These are phyloP conservation scores for Lenwebbia sp. DNA, from an alignment of 345 rosid genomes.

Conservation along the genomic window DNA sequence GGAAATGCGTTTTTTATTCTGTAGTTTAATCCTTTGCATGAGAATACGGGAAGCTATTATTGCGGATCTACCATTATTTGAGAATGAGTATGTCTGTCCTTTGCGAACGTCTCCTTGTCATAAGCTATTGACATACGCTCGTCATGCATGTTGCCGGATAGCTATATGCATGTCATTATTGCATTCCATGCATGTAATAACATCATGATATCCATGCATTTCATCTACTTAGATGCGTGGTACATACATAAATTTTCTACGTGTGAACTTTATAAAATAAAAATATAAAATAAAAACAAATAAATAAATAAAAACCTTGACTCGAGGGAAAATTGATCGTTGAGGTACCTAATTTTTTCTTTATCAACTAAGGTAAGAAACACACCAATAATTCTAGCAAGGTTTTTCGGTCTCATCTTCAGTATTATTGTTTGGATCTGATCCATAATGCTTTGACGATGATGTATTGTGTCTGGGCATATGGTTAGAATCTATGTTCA, in stretches of 20 bases:
- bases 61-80: constrained; percentile 23
- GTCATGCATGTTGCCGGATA: not conserved
- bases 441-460: not conserved
- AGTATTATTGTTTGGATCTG: not conserved
- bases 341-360: not conserved
- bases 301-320: not conserved
- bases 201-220: not conserved
- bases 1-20: not conserved
- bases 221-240: not conserved
- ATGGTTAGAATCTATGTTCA: not conserved
- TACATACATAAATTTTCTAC: not conserved
- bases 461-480: not conserved
- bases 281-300: not conserved
- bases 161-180: not conserved
- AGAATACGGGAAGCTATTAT: constrained; percentile 28
- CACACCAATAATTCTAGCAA: not conserved
- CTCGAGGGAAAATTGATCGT: not conserved
- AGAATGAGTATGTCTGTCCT: constrained; percentile 56
- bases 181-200: not conserved
- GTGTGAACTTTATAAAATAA: not conserved
- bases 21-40: constrained; percentile 17
- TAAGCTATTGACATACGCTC: not conserved
- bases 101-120: not conserved
- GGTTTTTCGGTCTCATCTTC: not conserved
- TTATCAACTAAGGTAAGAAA: not conserved